These are phyloP conservation scores for Neoscytalidium dimidiatum DNA, from an alignment of 2,329 filamentous ascomycete genomes.

Conservation along the genomic window DNA sequence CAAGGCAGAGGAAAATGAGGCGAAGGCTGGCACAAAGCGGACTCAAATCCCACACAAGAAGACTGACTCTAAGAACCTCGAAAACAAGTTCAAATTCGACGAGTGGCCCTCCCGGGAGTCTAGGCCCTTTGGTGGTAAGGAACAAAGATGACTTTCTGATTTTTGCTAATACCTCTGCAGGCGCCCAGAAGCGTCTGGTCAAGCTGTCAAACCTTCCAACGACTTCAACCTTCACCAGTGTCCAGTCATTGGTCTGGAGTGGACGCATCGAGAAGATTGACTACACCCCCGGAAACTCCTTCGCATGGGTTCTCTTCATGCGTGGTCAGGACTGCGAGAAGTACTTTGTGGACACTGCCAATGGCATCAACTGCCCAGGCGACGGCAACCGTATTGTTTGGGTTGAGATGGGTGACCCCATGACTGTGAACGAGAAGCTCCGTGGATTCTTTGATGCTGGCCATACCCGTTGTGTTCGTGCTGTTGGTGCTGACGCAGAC, in stretches of 20 bases:
- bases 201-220: constrained; percentile 21
- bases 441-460: constrained; percentile 42
- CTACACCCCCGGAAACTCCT: constrained; percentile 27
- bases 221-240: neutral
- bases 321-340: constrained; percentile 33
- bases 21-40: neutral
- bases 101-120: neutral
- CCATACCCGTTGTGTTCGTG: constrained; percentile 49
- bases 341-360: constrained; percentile 36
- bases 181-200: constrained; percentile 20
- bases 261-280: constrained; percentile 36
- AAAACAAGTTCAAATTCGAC: neutral
- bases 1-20: neutral
- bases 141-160: no score
- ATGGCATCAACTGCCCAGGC: constrained; percentile 33
- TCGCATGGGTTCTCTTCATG: constrained; percentile 36
- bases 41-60: neutral
- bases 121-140: constrained; percentile 6
- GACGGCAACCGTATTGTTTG: constrained; percentile 27
- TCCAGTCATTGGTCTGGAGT: constrained; percentile 41
- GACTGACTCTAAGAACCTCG: neutral
- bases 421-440: constrained; percentile 39
- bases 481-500: constrained; percentile 43
- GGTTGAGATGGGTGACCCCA: constrained; percentile 27
- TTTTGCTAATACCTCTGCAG: neutral